Conservation (phyloP, 106 monocot species). For the Allium sativum region DNA sequence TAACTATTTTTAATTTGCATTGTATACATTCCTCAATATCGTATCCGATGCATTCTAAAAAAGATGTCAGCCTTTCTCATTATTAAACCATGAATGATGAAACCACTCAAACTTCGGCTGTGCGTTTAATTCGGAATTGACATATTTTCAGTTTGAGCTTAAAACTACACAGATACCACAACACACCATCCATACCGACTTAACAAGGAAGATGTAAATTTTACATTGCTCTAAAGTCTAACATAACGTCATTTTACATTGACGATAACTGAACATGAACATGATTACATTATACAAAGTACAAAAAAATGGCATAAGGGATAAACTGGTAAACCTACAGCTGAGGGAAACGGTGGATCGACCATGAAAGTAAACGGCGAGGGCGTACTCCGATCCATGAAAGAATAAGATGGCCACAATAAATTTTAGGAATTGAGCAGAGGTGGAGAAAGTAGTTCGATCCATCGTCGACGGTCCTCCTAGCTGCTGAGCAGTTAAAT, state of each 20-base stretch:
- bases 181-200: not conserved
- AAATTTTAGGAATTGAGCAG: conserved; percentile 45
- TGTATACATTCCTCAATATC: too few relatives aligned
- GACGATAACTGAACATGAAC: not conserved
- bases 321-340: conserved; percentile 19
- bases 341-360: conserved; percentile 33
- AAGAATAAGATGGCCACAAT: conserved; percentile 47
- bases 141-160: too few relatives aligned
- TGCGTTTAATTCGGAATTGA: too few relatives aligned
- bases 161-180: not conserved
- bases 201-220: not conserved
- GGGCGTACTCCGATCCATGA: conserved; percentile 67
- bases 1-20: too few relatives aligned
- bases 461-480: too few relatives aligned
- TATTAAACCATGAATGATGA: too few relatives aligned
- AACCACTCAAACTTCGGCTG: too few relatives aligned
- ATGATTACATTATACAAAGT: too few relatives aligned
- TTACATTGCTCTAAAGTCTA: not conserved
- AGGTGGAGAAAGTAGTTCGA: not conserved
- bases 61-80: too few relatives aligned
- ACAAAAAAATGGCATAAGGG: not conserved
- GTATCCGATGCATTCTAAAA: too few relatives aligned
- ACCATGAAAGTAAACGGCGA: conserved; percentile 60
- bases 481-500: too few relatives aligned
- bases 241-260: not conserved